Evolutionary conservation across 495 filamentous ascomycete species (phyloP).

Genomic region (Rhizodiscina lignyota): DNA sequence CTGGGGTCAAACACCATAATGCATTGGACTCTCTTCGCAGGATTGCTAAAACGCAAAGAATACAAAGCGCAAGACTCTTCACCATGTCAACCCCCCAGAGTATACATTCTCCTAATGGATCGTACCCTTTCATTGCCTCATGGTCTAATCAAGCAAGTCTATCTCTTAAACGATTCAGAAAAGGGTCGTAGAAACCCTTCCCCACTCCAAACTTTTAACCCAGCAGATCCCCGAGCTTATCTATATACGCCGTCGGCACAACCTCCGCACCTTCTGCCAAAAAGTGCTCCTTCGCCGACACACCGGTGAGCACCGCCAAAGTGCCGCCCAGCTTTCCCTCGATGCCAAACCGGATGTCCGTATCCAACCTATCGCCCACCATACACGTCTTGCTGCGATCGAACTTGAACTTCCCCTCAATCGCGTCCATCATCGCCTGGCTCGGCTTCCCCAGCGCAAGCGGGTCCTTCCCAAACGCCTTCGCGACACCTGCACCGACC

Average conservation of each 20-base stretch:
- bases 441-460: slow-evolving; percentile 81
- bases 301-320: slow-evolving; percentile 79
- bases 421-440: slow-evolving; percentile 97
- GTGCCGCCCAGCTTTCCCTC: slow-evolving; percentile 86
- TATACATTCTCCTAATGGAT: too few relatives aligned
- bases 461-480: slow-evolving; percentile 52
- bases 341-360: slow-evolving; percentile 89
- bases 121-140: too few relatives aligned
- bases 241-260: slow-evolving; percentile 63
- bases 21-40: too few relatives aligned
- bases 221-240: slow-evolving; percentile 63
- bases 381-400: slow-evolving; percentile 79
- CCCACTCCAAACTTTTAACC: too few relatives aligned
- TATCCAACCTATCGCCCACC: slow-evolving; percentile 88
- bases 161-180: too few relatives aligned
- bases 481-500: slow-evolving; percentile 59
- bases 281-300: slow-evolving; percentile 68
- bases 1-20: too few relatives aligned
- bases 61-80: too few relatives aligned
- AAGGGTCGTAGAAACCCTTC: too few relatives aligned
- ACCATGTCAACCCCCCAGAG: too few relatives aligned
- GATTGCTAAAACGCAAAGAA: too few relatives aligned
- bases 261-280: slow-evolving; percentile 40
- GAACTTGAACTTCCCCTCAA: slow-evolving; percentile 87
- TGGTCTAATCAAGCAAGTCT: too few relatives aligned